Evolutionary conservation across 2,329 filamentous ascomycete genomes (phyloP), one percentile per base, ranked within the genome.

Genomic region (Fusarium siculi): DNA sequence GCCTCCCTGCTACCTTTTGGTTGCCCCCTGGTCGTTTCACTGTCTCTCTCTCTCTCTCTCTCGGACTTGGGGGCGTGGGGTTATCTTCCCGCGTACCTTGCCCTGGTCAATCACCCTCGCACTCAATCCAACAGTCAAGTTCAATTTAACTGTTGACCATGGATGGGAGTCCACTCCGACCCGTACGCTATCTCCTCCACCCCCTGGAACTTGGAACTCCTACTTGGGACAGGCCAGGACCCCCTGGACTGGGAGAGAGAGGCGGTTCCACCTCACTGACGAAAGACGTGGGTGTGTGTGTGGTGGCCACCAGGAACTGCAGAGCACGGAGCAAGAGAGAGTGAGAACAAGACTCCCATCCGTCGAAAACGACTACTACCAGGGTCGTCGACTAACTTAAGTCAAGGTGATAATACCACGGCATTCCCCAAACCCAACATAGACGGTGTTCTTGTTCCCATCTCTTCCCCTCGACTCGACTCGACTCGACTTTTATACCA

Each of bases 401-500:
- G 34, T 56, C 37, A 74, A 78, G 74, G 76, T 78, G 74, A 78
- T 78, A 78, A 78, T 74, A 77, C 76, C 68, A 74, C 76, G 61
- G 68, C 72, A 66, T 73, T 78, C 76, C 76, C 76, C 76, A 78
- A 70, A 69, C 73, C 74, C 56, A 53, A 72, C 61, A 56, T 68
- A 53, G 61, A 28, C 62, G 70, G 47, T 62, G 57, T 54, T 59
- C 59, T 61, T 71, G 63, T 59, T 76, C 70, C 36, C 55, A 74
- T 65, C 58, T 75, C 52, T 59, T 68, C 62, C 65, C 56, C 68
- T 74, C 71, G 59, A 66, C 71, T 72, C 58, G 62, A 61, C 64
- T 72, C 37, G 49, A 61, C 59, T 68, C 47, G 58, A 68, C 64
- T 58, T 58, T 28, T 50, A 30, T 52, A 52, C 49, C 47, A 55